Base-by-base conservation (phyloP, 305 asterid species). In the Fraxinus xanthoxyloides region DNA sequence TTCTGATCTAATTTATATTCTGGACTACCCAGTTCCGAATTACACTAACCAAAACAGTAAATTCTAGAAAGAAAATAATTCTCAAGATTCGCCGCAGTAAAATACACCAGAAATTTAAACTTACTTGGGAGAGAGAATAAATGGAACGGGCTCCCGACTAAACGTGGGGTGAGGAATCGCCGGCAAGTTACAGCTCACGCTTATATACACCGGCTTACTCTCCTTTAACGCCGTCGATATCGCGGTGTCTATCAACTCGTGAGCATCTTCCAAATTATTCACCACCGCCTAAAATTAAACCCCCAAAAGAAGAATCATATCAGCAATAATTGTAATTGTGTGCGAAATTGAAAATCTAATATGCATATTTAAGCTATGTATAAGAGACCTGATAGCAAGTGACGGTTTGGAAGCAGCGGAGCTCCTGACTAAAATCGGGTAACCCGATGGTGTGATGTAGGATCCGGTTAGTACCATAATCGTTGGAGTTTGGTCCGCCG, bases 401-500 rank as follows among this genome's bases (percentile, higher is more conserved):
- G 78, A 95, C 94, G 0, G 97, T 87, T 81, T 95, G 97, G 83
- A 95, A 95, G 88, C 99, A 95, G 8, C 97, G 92, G 19, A 92
- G 80, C 90, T 95, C 99, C 90, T 95, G 99, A 75, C 75, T 84
- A 82, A 95, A 95, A 88, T 95, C 99, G 34, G 97, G 96, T 28
- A 92, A 67, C 35, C 99, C 99, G 80, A 93, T 95, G 3, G 99
- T 95, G 84, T 95, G 98, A 79, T 95, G 99, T 15, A 95, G 85
- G 77, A 93, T 81, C 88, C 95, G 81, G 81, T 85, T 93, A 0
- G 97, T 91, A 8, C 99, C 98, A 30, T 92, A 91, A 69, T 95
- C 97, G 35, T 95, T 95, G 15, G 98, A 90, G 75, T 93, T 95
- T 21, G 99, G 99, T 12, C 98, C 99, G 10, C 98, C 99, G 15